Conservation (phyloP, 495 filamentous ascomycete genomes). For the Physcia stellaris region DNA sequence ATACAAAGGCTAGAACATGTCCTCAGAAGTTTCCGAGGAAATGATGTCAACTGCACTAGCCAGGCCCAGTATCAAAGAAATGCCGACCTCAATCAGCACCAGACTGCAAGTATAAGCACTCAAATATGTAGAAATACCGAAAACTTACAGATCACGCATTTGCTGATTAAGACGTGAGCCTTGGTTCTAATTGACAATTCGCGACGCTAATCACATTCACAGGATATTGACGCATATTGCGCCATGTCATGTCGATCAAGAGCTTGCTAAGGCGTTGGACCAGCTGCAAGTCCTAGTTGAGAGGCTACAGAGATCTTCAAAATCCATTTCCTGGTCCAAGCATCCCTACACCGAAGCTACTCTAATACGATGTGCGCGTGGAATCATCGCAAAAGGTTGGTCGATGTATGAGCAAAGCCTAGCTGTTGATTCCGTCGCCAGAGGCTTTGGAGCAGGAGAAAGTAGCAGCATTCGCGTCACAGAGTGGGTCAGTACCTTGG, state of each 20-base stretch:
- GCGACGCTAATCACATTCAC: constrained; percentile 1
- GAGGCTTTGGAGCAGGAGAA: constrained; percentile 2
- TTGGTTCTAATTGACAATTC: constrained; percentile 3
- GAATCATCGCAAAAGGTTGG: constrained; percentile 3
- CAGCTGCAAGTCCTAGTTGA: constrained; percentile 2
- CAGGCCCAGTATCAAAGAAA: constrained; percentile 5
- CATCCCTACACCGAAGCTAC: constrained; percentile 2
- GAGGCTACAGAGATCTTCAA: constrained; percentile 3
- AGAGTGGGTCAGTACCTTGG: constrained; percentile 5
- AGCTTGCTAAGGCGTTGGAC: constrained; percentile 3
- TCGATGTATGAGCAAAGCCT: constrained; percentile 4
- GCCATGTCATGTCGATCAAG: constrained; percentile 3
- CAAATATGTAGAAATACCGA: constrained; percentile 5
- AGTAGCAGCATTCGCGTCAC: constrained; percentile 5
- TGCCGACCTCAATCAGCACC: constrained; percentile 1
- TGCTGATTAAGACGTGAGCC: constrained; percentile 8
- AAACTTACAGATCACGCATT: constrained; percentile 2
- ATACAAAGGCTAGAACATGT: constrained; percentile 4
- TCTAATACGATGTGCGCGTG: constrained; percentile 5
- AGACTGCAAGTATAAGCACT: constrained; percentile 7
- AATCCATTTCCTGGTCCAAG: neutral
- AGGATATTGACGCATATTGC: constrained; percentile 1
- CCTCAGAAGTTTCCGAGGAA: constrained; percentile 2
- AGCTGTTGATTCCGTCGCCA: neutral
- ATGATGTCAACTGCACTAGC: constrained; percentile 1